phyloP scores from a whole-genome alignment of 2,329 filamentous ascomycete genomes.

The Dactylellina haptotyla region DNA sequence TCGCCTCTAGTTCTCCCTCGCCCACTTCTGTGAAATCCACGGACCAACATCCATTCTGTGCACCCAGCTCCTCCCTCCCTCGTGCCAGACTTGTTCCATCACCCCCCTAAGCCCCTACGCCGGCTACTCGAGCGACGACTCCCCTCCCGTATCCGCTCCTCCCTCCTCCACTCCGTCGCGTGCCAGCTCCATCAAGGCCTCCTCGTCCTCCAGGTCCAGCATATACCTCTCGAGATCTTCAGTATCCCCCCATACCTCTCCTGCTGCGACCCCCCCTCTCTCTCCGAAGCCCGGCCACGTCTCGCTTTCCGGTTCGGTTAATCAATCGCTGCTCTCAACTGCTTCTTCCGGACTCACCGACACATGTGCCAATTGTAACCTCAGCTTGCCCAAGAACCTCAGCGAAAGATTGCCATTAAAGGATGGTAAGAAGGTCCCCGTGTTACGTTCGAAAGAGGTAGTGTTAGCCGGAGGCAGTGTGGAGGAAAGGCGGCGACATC shows the following conservation, averaged over 20 bases:
- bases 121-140: conserved; percentile 49
- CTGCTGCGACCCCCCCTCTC: conserved; percentile 56
- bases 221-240: conserved; percentile 51
- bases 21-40: conserved; percentile 77
- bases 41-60: conserved; percentile 76
- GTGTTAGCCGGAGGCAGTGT: conserved; percentile 53
- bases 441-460: conserved; percentile 56
- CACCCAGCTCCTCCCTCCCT: conserved; percentile 72
- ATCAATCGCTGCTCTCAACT: conserved; percentile 54
- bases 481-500: conserved; percentile 52
- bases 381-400: conserved; percentile 69
- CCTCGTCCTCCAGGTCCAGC: conserved; percentile 50
- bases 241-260: conserved; percentile 45
- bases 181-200: conserved; percentile 32
- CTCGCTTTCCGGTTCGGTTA: conserved; percentile 52
- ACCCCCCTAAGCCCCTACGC: conserved; percentile 36
- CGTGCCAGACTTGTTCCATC: conserved; percentile 68
- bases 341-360: conserved; percentile 62
- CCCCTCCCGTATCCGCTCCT: conserved; percentile 42
- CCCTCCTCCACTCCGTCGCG: conserved; percentile 46
- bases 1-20: conserved; percentile 73
- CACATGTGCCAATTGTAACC: conserved; percentile 75
- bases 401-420: conserved; percentile 58
- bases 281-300: conserved; percentile 56
- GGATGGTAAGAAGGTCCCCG: conserved; percentile 54